Evolutionary conservation across 768 basidiomycete species (phyloP).

Genomic region (Boletus subparvulus): DNA sequence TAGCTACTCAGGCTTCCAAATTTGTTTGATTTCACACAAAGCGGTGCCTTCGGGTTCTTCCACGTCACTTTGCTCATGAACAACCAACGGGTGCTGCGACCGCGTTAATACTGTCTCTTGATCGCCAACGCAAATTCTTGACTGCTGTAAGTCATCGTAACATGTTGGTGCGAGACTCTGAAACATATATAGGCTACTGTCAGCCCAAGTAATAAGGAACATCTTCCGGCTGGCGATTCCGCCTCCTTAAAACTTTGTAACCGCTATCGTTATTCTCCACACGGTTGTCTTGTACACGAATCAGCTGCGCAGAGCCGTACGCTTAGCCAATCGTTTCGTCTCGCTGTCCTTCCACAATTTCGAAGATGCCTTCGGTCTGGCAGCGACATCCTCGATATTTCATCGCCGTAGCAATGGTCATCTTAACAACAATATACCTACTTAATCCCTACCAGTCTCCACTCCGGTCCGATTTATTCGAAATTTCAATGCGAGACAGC

Average conservation of each 20-base stretch:
- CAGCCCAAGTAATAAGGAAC: conserved; percentile 2
- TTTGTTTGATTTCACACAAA: neutral
- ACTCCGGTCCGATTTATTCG: conserved; percentile 22
- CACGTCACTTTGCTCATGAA: conserved; percentile 27
- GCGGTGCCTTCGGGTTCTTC: neutral
- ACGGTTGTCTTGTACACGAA: conserved; percentile 5
- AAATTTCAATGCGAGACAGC: conserved; percentile 31
- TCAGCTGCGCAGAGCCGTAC: conserved; percentile 5
- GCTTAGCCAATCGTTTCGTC: conserved; percentile 6
- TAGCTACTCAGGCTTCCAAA: neutral
- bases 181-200: neutral
- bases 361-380: conserved; percentile 33
- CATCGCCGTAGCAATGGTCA: conserved; percentile 41
- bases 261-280: conserved; percentile 15
- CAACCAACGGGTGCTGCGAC: conserved; percentile 1
- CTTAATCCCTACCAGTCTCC: conserved; percentile 38
- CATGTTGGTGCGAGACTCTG: neutral
- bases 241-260: conserved; percentile 6
- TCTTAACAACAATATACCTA: conserved; percentile 48
- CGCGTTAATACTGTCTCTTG: conserved; percentile 7
- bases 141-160: conserved; percentile 16
- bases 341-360: neutral
- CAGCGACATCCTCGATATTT: conserved; percentile 55
- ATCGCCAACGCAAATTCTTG: conserved; percentile 1
- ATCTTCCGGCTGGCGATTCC: neutral